phyloP scores from a whole-genome alignment of 306 rosid species.

The Begonia fuchsioides region DNA sequence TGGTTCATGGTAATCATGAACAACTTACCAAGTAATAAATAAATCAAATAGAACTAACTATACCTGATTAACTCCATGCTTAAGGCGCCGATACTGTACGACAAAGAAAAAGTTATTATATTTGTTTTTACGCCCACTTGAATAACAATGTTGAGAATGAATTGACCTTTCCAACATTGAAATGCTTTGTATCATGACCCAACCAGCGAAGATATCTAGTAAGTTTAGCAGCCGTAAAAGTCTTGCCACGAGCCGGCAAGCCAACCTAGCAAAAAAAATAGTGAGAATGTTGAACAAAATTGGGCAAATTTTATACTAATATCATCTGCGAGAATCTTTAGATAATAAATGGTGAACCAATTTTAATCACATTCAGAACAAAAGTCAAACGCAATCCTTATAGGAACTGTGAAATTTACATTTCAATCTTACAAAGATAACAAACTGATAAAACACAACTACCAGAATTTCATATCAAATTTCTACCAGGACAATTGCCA shows the following conservation, averaged over 20 bases:
- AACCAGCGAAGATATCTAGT: slow-evolving; percentile 98
- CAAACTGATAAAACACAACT: too few relatives aligned
- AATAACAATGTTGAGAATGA: slow-evolving; percentile 15
- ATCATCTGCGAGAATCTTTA: too few relatives aligned
- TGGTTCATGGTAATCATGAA: too few relatives aligned
- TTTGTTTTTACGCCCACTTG: background rate
- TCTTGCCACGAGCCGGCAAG: slow-evolving; percentile 98
- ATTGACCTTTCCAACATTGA: slow-evolving; percentile 96
- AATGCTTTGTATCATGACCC: slow-evolving; percentile 97
- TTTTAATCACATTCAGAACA: too few relatives aligned
- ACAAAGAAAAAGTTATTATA: slow-evolving; percentile 13
- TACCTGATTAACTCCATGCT: slow-evolving; percentile 94
- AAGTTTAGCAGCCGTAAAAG: slow-evolving; percentile 98
- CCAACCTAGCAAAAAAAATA: slow-evolving; percentile 57
- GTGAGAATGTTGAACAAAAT: too few relatives aligned
- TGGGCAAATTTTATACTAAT: background rate
- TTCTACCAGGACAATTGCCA: slow-evolving; percentile 86
- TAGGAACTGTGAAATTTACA: too few relatives aligned
- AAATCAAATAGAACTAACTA: slow-evolving; percentile 2
- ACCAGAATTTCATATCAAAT: too few relatives aligned
- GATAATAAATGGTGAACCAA: too few relatives aligned
- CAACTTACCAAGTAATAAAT: background rate
- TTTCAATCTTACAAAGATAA: too few relatives aligned
- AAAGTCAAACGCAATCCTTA: too few relatives aligned
- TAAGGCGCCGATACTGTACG: slow-evolving; percentile 92